Evolutionary conservation across 129 eudicot genomes (phyloP).

Genomic region (Flaveria trinervia): DNA sequence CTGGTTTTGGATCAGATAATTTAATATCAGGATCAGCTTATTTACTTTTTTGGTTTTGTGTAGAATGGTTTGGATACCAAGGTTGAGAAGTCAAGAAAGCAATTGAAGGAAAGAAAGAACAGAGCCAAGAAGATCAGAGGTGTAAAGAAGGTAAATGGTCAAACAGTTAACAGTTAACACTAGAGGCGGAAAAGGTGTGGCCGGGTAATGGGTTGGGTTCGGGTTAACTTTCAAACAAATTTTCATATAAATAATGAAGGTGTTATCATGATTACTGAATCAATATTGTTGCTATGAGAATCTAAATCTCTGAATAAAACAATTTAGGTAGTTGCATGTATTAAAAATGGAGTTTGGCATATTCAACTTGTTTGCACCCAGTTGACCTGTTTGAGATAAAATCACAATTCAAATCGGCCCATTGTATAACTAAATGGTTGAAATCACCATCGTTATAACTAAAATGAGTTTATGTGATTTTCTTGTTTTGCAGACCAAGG

Average conservation of each 20-base stretch:
- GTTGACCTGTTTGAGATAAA: not conserved
- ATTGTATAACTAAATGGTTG: not conserved
- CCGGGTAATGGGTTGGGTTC: no score
- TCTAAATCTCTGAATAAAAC: not conserved
- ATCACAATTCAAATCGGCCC: not conserved
- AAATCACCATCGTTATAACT: not conserved
- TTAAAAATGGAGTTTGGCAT: not conserved
- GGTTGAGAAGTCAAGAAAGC: conserved; percentile 71
- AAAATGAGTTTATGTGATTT: not conserved
- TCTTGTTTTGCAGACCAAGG: conserved; percentile 59
- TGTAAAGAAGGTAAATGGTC: conserved; percentile 57
- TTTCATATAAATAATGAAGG: no score
- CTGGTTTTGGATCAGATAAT: no score
- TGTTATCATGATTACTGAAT: not conserved
- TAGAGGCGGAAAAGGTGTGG: no score
- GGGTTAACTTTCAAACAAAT: no score
- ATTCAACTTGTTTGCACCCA: not conserved
- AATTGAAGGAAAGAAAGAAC: conserved; percentile 71
- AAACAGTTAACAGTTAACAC: not conserved
- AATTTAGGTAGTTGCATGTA: no score
- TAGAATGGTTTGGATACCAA: conserved; percentile 68
- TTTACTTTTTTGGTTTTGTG: conserved; percentile 5
- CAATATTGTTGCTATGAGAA: not conserved
- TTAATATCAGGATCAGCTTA: no score
- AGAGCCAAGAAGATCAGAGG: conserved; percentile 75